These are phyloP conservation scores for Amanita exitialis DNA, from an alignment of 768 basidiomycete species.

Conservation along the genomic window DNA sequence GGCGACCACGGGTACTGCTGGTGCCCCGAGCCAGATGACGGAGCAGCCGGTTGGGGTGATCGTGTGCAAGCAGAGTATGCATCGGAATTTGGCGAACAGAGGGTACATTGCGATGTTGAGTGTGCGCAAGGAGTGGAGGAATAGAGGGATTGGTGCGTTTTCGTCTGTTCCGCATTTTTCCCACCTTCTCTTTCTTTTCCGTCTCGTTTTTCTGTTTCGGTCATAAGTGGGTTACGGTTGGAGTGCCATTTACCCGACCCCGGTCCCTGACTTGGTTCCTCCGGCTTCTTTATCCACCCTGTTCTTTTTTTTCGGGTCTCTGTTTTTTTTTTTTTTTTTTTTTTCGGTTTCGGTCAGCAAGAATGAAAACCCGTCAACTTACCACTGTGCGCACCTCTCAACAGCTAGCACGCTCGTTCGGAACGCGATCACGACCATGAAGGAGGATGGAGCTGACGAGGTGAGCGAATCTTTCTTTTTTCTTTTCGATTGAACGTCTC, in stretches of 20 bases:
- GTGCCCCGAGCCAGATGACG: too few species aligned
- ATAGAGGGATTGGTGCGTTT: constrained; percentile 89
- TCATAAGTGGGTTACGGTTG: too few species aligned
- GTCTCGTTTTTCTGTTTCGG: constrained; percentile 9
- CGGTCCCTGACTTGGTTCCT: too few species aligned
- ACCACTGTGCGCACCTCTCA: not conserved
- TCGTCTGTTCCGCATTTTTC: constrained; percentile 18
- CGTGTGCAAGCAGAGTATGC: constrained; percentile 94
- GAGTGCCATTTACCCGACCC: too few species aligned
- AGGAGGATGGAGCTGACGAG: constrained; percentile 74
- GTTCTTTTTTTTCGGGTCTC: constrained; percentile 9
- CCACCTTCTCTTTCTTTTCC: constrained; percentile 23
- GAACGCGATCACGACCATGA: constrained; percentile 81
- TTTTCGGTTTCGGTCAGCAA: too few species aligned
- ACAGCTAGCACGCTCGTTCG: constrained; percentile 80
- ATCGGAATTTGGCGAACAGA: constrained; percentile 63
- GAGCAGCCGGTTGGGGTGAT: constrained; percentile 75
- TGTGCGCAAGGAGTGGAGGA: constrained; percentile 74
- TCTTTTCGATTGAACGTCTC: too few species aligned
- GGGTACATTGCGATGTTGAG: constrained; percentile 99
- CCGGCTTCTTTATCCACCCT: not conserved
- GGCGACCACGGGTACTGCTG: constrained; percentile 23
- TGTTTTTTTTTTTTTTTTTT: too few species aligned
- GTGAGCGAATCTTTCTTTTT: too few species aligned
- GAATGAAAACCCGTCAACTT: not conserved